A percentile compares a stretch with the other conserved stretches of the same genome.
These are phyloP conservation scores for Cladosporium sp. DNA, from an alignment of 2,329 filamentous ascomycete genomes.

Conservation along the genomic window DNA sequence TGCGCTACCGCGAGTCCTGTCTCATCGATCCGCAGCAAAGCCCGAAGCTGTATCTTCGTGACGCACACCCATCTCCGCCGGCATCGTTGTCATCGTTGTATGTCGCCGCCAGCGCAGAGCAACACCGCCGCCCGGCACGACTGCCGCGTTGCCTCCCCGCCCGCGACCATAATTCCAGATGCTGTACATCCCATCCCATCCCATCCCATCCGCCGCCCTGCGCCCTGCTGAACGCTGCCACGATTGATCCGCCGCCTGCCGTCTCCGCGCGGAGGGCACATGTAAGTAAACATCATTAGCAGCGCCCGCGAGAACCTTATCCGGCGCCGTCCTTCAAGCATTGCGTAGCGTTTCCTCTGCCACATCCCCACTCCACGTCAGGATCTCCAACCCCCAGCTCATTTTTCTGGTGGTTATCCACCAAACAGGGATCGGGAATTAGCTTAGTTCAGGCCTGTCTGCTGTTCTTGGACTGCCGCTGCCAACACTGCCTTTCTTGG, in stretches of 20 bases:
- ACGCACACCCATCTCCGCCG: neutral
- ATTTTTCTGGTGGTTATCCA: neutral
- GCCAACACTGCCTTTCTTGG: conserved; percentile 10
- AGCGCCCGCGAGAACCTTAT: conserved; percentile 10
- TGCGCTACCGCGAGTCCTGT: neutral
- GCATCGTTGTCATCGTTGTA: neutral
- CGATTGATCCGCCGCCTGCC: neutral
- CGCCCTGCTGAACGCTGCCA: neutral
- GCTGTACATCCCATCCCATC: no score
- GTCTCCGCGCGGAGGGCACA: conserved; percentile 8
- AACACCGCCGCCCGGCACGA: neutral
- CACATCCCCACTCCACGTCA: conserved; percentile 10
- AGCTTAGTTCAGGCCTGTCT: neutral
- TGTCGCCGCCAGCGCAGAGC: neutral
- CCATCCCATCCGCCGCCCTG: neutral
- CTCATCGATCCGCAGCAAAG: conserved; percentile 1
- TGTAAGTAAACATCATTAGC: neutral
- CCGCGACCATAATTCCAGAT: neutral
- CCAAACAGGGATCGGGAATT: conserved; percentile 3
- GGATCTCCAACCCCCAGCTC: conserved; percentile 7
- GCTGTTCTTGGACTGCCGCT: conserved; percentile 9
- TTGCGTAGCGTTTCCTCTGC: conserved; percentile 9
- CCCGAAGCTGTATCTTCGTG: neutral
- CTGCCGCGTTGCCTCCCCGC: neutral
- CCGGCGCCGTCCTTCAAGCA: conserved; percentile 7